phyloP scores from a whole-genome alignment of 108 stramenopile species.

The Conticribra weissflogii region DNA sequence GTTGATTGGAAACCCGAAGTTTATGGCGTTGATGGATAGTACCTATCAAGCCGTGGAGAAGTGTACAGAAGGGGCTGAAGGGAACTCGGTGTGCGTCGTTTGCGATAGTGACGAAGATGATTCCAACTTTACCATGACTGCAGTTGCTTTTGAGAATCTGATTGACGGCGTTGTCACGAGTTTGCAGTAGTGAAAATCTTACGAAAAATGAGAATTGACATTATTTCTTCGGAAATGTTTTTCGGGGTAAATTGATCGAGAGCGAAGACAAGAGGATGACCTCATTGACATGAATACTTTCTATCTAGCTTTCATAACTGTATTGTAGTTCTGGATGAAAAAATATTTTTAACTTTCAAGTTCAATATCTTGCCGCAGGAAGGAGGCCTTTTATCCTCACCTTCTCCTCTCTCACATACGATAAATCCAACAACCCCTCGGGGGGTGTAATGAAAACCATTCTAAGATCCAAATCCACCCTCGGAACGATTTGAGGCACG shows the following conservation, averaged over 20 bases:
- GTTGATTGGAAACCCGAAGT: constrained; percentile 36
- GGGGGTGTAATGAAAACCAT: constrained; percentile 71
- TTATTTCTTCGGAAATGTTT: too few relatives aligned
- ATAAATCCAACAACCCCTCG: constrained; percentile 73
- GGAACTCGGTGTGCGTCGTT: constrained; percentile 15
- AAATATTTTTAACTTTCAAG: too few relatives aligned
- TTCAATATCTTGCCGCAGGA: constrained; percentile 48
- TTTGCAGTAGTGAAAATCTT: constrained; percentile 5
- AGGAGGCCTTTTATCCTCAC: constrained; percentile 75
- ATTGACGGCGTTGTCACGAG: constrained; percentile 39
- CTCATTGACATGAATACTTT: too few relatives aligned
- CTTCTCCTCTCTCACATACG: constrained; percentile 75
- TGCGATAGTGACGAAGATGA: constrained; percentile 28
- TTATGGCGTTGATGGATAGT: constrained; percentile 46
- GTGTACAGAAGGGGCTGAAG: constrained; percentile 13
- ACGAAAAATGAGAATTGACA: too few relatives aligned
- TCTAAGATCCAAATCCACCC: constrained; percentile 60
- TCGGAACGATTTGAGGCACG: constrained; percentile 74
- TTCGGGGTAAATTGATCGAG: too few relatives aligned
- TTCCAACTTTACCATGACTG: constrained; percentile 31
- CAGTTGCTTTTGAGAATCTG: constrained; percentile 37
- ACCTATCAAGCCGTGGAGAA: constrained; percentile 27
- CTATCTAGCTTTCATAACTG: too few relatives aligned
- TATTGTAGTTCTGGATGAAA: too few relatives aligned
- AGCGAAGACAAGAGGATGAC: too few relatives aligned